Base-by-base conservation (phyloP, 2,329 filamentous ascomycete species). In the Fusarium fracticaudum region DNA sequence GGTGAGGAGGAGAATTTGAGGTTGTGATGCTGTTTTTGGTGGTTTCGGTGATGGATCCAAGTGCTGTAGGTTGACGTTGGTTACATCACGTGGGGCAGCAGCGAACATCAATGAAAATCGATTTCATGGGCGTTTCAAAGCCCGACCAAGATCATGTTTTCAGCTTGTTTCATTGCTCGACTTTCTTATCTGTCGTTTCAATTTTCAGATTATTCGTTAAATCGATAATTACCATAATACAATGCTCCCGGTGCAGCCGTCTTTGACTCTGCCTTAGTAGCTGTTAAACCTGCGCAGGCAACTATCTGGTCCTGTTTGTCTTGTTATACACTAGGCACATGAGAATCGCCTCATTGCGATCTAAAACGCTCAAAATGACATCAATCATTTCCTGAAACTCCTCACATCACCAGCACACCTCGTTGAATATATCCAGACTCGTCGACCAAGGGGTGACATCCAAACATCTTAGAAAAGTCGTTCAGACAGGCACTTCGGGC, bases 401-500 rank as follows among this genome's bases (percentile, higher is more conserved):
- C 53, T 77, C 65, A 80, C 58, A 80, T 68, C 11, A 80, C 63
- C 43, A 80, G 48, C 15, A 82, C 79, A 38, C 81, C 81, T 15
- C 74, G 78, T n/a, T 80, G 74, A n/a, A 83, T 78, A 45, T 80
- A 80, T n/a, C 77, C 78, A 8, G 76, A 78, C 71, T 81, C 80
- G 29, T 82, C 75, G 14, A 83, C 60, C 45, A 84, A 72, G 5
- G 82, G 81, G 76, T 83, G 80, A 47, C 81, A 83, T 10, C 78
- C 77, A 51, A 83, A 80, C 55, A 81, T 68, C 33, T 79, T 73
- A 26, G 78, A 77, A 55, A 82, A 82, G 57, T 81, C 77, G 50
- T 83, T 82, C 7, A 84, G 69, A 64, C 82, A 84, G 53, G 77
- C 72, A 68, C 77, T 81, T n/a, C 81, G 76, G n/a, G 78, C 76